Conservation (phyloP, 2,329 filamentous ascomycete genomes). For the Colletotrichum sp. region DNA sequence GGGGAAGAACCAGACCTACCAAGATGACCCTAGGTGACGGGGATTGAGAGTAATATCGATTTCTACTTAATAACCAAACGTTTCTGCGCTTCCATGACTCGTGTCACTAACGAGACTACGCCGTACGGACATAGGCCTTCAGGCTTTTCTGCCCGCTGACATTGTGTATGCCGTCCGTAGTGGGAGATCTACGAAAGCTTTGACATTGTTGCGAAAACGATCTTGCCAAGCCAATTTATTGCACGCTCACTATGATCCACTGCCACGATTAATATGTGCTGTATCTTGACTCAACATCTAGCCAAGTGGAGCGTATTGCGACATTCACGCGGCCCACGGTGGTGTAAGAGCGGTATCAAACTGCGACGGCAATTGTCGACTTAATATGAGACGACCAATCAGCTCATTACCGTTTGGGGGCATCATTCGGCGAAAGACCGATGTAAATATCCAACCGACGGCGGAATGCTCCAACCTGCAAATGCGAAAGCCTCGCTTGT, state of each 20-base stretch:
- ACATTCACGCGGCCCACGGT: not conserved
- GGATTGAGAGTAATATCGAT: fast-evolving
- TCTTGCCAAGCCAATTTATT: not conserved
- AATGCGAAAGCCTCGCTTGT: not conserved
- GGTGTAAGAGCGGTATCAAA: not conserved
- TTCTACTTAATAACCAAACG: not conserved
- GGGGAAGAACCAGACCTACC: not conserved
- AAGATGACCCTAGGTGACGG: not conserved
- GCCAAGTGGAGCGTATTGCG: not conserved
- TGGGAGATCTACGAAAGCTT: not conserved
- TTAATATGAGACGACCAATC: not conserved
- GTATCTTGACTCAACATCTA: not conserved
- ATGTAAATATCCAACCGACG: not conserved
- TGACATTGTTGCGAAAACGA: not conserved
- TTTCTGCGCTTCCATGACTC: not conserved
- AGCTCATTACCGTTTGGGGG: not conserved
- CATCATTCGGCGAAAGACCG: not conserved
- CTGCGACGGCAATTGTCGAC: not conserved
- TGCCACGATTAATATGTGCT: not conserved
- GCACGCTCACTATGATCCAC: not conserved
- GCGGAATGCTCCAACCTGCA: not conserved
- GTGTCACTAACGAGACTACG: not conserved
- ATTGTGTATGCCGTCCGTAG: not conserved
- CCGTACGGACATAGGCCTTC: not conserved
- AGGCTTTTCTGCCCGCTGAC: not conserved